phyloP scores from a whole-genome alignment of 1,284 basidiomycete species.

The Tremellales sp. region DNA sequence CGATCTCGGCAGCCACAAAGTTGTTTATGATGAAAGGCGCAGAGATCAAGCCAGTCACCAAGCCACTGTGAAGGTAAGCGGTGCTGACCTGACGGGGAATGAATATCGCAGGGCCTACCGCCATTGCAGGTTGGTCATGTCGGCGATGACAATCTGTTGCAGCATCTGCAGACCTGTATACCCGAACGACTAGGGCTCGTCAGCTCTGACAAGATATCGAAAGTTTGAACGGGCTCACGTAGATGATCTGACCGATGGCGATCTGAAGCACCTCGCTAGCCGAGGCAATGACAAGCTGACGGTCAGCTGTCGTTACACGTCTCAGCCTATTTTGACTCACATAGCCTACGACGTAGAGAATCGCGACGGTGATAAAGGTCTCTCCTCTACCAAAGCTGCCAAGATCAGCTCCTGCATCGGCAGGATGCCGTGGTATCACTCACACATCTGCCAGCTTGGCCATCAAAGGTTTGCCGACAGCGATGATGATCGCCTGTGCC shows the following conservation, averaged over 20 bases:
- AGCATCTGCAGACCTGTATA: conserved; percentile 64
- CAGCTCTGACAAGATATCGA: no score
- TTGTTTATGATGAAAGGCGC: conserved; percentile 64
- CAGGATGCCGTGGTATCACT: conserved; percentile 7
- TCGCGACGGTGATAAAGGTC: conserved; percentile 58
- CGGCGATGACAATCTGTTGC: conserved; percentile 70
- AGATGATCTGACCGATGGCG: conserved; percentile 55
- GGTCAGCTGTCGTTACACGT: conserved; percentile 44
- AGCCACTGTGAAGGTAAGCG: conserved; percentile 64
- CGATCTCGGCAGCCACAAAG: conserved; percentile 62
- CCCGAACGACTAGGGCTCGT: conserved; percentile 33
- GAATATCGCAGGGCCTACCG: conserved; percentile 62
- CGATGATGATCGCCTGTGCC: conserved; percentile 54
- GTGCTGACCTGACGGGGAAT: no score
- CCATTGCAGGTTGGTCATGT: conserved; percentile 74
- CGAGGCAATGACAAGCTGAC: conserved; percentile 65
- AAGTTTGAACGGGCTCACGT: conserved; percentile 16
- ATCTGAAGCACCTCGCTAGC: conserved; percentile 57
- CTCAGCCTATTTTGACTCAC: no score
- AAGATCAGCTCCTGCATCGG: neutral
- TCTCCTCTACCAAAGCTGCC: conserved; percentile 50
- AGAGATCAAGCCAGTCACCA: conserved; percentile 62
- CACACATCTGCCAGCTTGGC: conserved; percentile 70
- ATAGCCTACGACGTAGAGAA: conserved; percentile 51
- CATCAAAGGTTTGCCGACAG: conserved; percentile 70